Conservation (phyloP, 495 filamentous ascomycete species). For the Penicillium paradoxum region DNA sequence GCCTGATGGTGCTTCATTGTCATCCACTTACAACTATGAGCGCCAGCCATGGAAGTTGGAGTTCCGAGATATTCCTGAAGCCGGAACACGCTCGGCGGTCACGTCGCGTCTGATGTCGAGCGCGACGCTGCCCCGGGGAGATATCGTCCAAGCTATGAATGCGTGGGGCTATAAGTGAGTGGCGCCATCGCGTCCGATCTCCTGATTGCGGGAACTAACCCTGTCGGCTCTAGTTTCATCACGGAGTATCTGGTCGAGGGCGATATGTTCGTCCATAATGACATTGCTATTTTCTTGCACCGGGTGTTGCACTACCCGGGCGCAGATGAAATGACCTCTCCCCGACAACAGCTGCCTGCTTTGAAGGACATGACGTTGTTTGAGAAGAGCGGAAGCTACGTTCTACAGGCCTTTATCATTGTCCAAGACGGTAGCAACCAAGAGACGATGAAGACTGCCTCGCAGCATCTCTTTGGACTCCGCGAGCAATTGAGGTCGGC, state of each 20-base stretch:
- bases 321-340: conserved; percentile 21
- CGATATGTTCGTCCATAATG: conserved; percentile 45
- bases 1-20: neutral
- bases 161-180: conserved; percentile 49
- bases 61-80: conserved; percentile 51
- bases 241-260: conserved; percentile 47
- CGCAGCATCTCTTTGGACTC: conserved; percentile 54
- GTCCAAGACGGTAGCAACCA: conserved; percentile 49
- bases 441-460: conserved; percentile 51
- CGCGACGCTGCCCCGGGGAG: conserved; percentile 38
- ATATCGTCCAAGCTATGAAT: conserved; percentile 44
- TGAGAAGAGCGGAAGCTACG: conserved; percentile 46
- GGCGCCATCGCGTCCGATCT: conserved; percentile 16
- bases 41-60: conserved; percentile 46
- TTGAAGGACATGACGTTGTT: conserved; percentile 35
- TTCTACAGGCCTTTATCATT: conserved; percentile 45
- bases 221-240: conserved; percentile 33
- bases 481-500: conserved; percentile 59
- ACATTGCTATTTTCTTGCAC: conserved; percentile 45
- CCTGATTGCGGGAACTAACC: conserved; percentile 16
- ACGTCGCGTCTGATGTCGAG: conserved; percentile 46
- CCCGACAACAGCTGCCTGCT: conserved; percentile 31
- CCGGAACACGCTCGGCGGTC: conserved; percentile 43
- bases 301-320: conserved; percentile 39
- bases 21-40: conserved; percentile 34